A percentile compares a stretch with the other conserved stretches of the same genome.
Conservation (phyloP, 805 yeast genomes). For the Ogataea trehalophila region DNA sequence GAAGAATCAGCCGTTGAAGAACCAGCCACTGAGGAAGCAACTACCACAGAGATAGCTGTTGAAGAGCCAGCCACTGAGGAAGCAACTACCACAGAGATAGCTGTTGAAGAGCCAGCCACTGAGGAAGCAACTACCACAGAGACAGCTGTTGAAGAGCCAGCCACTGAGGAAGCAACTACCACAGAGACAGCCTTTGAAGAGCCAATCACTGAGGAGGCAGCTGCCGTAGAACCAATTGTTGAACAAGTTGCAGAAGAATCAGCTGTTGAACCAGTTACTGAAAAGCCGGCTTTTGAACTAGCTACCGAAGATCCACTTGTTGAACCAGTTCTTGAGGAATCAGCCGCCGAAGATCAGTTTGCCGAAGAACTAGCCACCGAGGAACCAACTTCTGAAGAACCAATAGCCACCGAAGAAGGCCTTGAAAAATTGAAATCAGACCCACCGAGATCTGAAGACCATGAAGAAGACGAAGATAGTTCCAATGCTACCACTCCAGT, state of each 20-base stretch:
- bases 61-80: not conserved
- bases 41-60: conserved; percentile 1
- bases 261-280: not conserved
- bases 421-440: too few species aligned
- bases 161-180: conserved; percentile 1
- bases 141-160: conserved; percentile 3
- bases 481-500: not conserved
- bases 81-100: not conserved
- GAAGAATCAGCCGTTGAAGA: not conserved
- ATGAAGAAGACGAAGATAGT: not conserved
- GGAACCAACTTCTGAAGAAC: not conserved
- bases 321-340: conserved; percentile 4
- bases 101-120: conserved; percentile 1
- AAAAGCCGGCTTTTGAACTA: conserved; percentile 7
- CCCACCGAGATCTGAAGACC: not conserved
- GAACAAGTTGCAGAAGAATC: not conserved
- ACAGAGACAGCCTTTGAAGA: not conserved
- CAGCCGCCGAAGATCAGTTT: conserved; percentile 3
- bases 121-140: not conserved
- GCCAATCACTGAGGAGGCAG: not conserved
- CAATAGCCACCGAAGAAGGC: not conserved
- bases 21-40: conserved; percentile 1
- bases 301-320: too few species aligned
- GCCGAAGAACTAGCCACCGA: conserved; percentile 1
- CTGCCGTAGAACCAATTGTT: not conserved